Evolutionary conservation across 352 stramenopile genomes (phyloP), one percentile per base, ranked within the genome.

Genomic region (Salisapilia sapeloensis): DNA sequence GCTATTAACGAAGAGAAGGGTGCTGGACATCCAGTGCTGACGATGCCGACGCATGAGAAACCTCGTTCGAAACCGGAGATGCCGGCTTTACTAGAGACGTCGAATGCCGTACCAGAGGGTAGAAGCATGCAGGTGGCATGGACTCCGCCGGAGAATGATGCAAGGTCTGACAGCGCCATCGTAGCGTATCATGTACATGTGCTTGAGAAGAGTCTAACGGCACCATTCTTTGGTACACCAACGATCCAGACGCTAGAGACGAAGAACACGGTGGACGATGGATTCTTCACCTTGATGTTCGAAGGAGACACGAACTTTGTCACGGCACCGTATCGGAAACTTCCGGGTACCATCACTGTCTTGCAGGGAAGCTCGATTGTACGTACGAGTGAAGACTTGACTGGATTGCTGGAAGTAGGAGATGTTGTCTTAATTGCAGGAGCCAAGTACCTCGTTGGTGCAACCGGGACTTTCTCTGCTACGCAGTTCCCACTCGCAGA

Each of bases 301-400:
- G 67, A 54, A 2, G 46, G 60, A 15, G 29, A 33, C 4, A 49
- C 46, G 13, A 38, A 21, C 3, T 18, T 19, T 8, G 13, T 8
- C 2, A 10, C 26, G 13, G 41, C 13, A 10, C 37, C 57, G 6
- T 64, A 51, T 22, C 47, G 46, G 12, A 28, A 42, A 18, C 44
- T 90, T 4, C 70, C 70, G 2, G 74, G 70, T 7, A 56, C 53
- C 0, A 43, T 77, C 4, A 53, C 51, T 29, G 66, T 70, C 15
- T 60, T 84, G 0, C 36, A 80, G 6, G 49, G 59, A 4, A 49
- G 70, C 15, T 22, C 45, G 1, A 84, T 60, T 21, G 32, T 96
- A 6, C 64, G 72, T n/a, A 96, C 81, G 1, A 71, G 77, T 7
- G 33, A 50, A 2, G 90, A 97, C 41, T 53, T 96, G 17, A 93